phyloP scores from a whole-genome alignment of 192 early-diverging fungal genomes.

The Linnemannia elongata region DNA sequence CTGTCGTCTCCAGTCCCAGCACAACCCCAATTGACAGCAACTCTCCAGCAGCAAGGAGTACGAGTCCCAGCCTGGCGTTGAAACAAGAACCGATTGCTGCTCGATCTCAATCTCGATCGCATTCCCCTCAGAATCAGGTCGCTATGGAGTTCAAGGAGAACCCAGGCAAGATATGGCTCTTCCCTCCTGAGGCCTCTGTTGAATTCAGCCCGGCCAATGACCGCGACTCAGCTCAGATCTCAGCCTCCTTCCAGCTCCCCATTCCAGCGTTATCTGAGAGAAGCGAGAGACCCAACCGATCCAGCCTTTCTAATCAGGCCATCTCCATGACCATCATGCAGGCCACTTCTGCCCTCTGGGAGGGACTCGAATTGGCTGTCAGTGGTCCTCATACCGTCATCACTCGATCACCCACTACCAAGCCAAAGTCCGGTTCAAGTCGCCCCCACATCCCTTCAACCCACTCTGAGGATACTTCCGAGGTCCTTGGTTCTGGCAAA shows the following conservation, averaged over 20 bases:
- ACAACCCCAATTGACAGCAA: not conserved
- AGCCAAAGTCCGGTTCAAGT: not conserved
- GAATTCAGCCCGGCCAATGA: slow-evolving; percentile 38
- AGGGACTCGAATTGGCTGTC: slow-evolving; percentile 37
- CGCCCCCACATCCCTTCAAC: slow-evolving; percentile 17
- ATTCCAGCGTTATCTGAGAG: not conserved
- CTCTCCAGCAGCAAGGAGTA: not conserved
- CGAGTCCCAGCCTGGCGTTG: not conserved
- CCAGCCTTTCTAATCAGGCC: not conserved
- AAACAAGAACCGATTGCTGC: not conserved
- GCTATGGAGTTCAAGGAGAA: slow-evolving; percentile 70
- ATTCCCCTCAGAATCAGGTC: slow-evolving; percentile 25
- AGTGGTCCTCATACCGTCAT: slow-evolving; percentile 12
- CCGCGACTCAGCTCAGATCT: slow-evolving; percentile 25
- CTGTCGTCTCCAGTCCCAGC: not conserved
- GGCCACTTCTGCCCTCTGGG: slow-evolving; percentile 29
- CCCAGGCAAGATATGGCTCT: slow-evolving; percentile 50
- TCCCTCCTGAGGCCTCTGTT: slow-evolving; percentile 63
- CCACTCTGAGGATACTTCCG: slow-evolving; percentile 35
- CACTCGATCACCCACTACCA: not conserved
- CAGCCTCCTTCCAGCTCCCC: slow-evolving; percentile 34
- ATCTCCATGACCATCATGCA: slow-evolving; percentile 27
- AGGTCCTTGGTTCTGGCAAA: slow-evolving; percentile 37
- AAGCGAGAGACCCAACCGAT: not conserved
- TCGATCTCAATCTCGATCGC: not conserved